phyloP scores from a whole-genome alignment of 768 basidiomycete species.

The Russula ochroleuca region DNA sequence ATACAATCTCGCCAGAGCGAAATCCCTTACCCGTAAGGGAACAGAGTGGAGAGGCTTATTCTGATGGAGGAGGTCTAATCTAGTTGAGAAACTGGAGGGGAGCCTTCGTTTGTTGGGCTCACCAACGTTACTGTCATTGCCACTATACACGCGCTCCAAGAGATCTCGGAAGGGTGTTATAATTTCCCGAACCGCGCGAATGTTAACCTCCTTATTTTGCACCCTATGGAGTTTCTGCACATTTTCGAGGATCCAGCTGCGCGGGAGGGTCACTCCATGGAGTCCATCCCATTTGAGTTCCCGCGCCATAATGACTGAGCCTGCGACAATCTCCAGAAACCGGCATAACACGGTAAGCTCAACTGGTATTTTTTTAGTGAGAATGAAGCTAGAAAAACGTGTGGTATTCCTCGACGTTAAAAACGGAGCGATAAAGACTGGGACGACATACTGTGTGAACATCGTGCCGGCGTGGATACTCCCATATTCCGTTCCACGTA shows the following conservation, averaged over 20 bases:
- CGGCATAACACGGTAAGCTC: conserved; percentile 15
- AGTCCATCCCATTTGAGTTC: neutral
- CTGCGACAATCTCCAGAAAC: conserved; percentile 16
- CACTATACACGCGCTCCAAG: conserved; percentile 24
- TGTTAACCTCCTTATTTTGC: conserved; percentile 3
- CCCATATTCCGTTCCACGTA: neutral
- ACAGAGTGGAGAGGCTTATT: neutral
- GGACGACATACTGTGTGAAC: conserved; percentile 10
- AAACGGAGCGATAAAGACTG: neutral
- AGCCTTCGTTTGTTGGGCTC: neutral
- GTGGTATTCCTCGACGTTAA: neutral
- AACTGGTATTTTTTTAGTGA: conserved; percentile 8
- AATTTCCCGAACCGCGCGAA: neutral
- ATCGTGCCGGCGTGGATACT: conserved; percentile 10
- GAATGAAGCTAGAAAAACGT: conserved; percentile 9
- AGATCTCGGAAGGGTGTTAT: conserved; percentile 14
- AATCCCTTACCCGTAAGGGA: neutral
- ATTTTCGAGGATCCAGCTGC: conserved; percentile 27
- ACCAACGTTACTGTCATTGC: conserved; percentile 9
- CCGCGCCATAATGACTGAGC: conserved; percentile 16
- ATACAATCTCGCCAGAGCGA: conserved; percentile 17
- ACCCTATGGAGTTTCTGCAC: conserved; percentile 10
- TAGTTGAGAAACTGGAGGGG: neutral
- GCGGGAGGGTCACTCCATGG: conserved; percentile 22
- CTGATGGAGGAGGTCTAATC: conserved; percentile 11